Evolutionary conservation across 129 eudicot species (phyloP).

Genomic region (Flaveria bidentis): DNA sequence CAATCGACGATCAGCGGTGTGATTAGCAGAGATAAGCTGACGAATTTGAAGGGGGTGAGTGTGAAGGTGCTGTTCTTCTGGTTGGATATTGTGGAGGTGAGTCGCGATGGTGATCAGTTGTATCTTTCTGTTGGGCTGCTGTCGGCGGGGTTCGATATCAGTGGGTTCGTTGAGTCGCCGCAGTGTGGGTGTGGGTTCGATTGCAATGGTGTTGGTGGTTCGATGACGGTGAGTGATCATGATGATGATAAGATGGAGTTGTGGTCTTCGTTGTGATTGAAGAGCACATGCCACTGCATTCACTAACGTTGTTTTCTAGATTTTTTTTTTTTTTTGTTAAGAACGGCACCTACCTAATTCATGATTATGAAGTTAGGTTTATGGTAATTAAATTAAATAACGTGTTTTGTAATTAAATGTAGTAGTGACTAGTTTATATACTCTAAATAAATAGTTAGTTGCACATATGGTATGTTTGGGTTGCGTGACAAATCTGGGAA

Average conservation of each 20-base stretch:
- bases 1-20: conserved; percentile 53
- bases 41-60: conserved; percentile 52
- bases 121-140: conserved; percentile 61
- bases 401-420: background rate
- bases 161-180: conserved; percentile 60
- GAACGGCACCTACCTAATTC: no score
- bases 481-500: no score
- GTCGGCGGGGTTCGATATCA: conserved; percentile 56
- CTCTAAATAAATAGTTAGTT: no score
- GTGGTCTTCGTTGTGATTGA: background rate
- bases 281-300: background rate
- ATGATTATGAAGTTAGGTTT: background rate
- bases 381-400: no score
- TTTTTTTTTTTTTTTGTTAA: no score
- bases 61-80: conserved; percentile 64
- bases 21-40: conserved; percentile 39
- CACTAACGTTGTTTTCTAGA: background rate
- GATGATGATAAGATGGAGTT: background rate
- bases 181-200: conserved; percentile 94
- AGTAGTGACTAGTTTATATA: no score
- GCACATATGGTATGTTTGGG: no score
- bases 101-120: conserved; percentile 50
- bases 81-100: conserved; percentile 59
- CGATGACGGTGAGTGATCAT: conserved; percentile 22
- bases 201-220: conserved; percentile 37